Conservation (phyloP, 495 filamentous ascomycete genomes). For the Aspergillus avenaceus region DNA sequence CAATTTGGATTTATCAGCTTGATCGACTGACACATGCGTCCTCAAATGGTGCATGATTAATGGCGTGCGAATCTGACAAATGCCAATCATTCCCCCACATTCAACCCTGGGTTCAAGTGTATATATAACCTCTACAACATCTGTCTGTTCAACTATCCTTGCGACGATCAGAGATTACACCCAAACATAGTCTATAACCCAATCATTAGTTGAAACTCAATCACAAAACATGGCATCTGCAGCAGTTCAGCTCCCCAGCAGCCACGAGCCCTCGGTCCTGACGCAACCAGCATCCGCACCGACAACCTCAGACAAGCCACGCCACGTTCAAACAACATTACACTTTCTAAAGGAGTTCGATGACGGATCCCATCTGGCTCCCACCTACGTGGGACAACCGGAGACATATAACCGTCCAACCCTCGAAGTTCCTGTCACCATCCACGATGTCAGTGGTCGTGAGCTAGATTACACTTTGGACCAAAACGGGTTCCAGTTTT, state of each 20-base stretch:
- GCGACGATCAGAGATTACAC: not conserved
- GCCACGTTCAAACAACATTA: constrained; percentile 52
- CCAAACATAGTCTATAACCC: too few relatives aligned
- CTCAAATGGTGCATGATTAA: constrained; percentile 12
- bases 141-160: not conserved
- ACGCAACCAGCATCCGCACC: constrained; percentile 12
- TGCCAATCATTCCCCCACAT: constrained; percentile 10
- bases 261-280: constrained; percentile 9
- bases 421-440: constrained; percentile 24
- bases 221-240: constrained; percentile 31
- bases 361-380: constrained; percentile 53
- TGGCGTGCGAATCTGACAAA: constrained; percentile 39
- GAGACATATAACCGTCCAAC: constrained; percentile 47
- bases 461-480: constrained; percentile 48
- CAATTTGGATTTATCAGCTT: constrained; percentile 6
- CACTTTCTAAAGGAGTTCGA: constrained; percentile 58
- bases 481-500: constrained; percentile 46
- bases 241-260: constrained; percentile 32
- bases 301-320: constrained; percentile 21
- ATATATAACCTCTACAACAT: constrained; percentile 12
- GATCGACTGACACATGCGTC: constrained; percentile 23
- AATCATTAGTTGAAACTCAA: not conserved
- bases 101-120: not conserved
- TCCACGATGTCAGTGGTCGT: constrained; percentile 47
- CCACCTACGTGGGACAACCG: constrained; percentile 44